These are phyloP conservation scores for Panicum virgatum DNA, from an alignment of 202 grass and related monocot genomes.

Conservation along the genomic window DNA sequence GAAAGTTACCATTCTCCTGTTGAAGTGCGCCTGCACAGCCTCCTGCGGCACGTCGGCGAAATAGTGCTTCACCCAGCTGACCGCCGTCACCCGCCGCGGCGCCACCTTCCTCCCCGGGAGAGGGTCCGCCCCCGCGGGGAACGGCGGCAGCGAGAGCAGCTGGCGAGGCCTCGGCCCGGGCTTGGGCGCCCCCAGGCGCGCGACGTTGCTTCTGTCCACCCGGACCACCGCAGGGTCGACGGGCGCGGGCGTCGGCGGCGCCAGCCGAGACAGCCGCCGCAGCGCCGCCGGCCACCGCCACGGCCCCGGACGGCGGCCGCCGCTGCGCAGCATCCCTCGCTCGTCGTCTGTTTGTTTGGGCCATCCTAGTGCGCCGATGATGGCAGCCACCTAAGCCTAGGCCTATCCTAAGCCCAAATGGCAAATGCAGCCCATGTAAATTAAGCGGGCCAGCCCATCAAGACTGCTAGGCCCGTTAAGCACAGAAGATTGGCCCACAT, in stretches of 20 bases:
- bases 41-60: conserved; percentile 67
- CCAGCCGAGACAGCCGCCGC: conserved; percentile 48
- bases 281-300: conserved; percentile 13
- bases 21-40: conserved; percentile 71
- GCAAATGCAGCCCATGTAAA: neutral
- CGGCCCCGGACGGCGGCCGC: neutral
- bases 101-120: conserved; percentile 52
- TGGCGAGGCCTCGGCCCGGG: conserved; percentile 72
- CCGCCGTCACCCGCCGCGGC: conserved; percentile 45
- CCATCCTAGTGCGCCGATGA: neutral
- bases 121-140: conserved; percentile 41
- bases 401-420: neutral
- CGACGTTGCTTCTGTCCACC: conserved; percentile 59
- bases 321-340: neutral
- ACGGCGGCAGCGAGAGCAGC: conserved; percentile 73
- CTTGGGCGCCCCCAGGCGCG: conserved; percentile 61
- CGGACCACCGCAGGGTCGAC: conserved; percentile 51
- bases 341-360: neutral
- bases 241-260: conserved; percentile 34
- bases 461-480: too few species aligned
- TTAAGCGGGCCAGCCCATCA: neutral
- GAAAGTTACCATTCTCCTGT: conserved; percentile 49
- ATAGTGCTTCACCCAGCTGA: conserved; percentile 86
- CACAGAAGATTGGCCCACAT: too few species aligned
- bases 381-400: neutral